Conservation (phyloP, 331 rosid species). For the Cydonia oblonga region DNA sequence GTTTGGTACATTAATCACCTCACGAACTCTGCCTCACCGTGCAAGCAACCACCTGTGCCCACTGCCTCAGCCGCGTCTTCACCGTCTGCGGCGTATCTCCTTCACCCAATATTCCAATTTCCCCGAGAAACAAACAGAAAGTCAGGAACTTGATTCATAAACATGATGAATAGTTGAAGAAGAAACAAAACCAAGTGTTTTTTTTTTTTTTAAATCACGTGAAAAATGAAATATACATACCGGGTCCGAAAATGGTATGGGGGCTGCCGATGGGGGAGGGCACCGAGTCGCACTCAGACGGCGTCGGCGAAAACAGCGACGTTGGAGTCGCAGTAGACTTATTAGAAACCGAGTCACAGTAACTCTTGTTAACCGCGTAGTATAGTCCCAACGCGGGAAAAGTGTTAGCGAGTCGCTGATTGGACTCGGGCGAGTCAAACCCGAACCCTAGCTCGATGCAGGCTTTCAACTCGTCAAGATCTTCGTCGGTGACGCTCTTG, state of each 20-base stretch:
- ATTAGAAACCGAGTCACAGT: constrained; percentile 27
- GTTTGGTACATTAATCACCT: constrained; percentile 21
- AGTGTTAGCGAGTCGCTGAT: constrained; percentile 61
- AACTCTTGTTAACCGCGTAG: constrained; percentile 59
- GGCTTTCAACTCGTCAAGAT: constrained; percentile 75
- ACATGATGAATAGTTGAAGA: not conserved
- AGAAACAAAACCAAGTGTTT: not conserved
- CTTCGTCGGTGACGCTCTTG: constrained; percentile 80
- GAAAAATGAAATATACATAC: constrained; percentile 18
- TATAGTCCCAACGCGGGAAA: constrained; percentile 79
- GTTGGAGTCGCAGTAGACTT: constrained; percentile 19
- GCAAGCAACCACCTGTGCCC: constrained; percentile 25
- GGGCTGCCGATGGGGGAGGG: constrained; percentile 64
- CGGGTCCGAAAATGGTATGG: constrained; percentile 44
- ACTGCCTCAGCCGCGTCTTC: constrained; percentile 67
- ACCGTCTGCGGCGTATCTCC: constrained; percentile 79
- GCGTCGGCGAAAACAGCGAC: constrained; percentile 32
- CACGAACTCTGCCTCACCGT: constrained; percentile 56
- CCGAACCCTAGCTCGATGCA: constrained; percentile 88
- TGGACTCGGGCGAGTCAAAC: constrained; percentile 60
- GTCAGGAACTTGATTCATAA: too few relatives aligned
- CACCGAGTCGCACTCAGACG: constrained; percentile 42
- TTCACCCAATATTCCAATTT: constrained; percentile 8
- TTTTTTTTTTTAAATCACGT: too few relatives aligned
- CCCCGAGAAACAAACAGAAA: not conserved